Conservation (phyloP, 2,329 filamentous ascomycete genomes). For the Aspergillus ustus region DNA sequence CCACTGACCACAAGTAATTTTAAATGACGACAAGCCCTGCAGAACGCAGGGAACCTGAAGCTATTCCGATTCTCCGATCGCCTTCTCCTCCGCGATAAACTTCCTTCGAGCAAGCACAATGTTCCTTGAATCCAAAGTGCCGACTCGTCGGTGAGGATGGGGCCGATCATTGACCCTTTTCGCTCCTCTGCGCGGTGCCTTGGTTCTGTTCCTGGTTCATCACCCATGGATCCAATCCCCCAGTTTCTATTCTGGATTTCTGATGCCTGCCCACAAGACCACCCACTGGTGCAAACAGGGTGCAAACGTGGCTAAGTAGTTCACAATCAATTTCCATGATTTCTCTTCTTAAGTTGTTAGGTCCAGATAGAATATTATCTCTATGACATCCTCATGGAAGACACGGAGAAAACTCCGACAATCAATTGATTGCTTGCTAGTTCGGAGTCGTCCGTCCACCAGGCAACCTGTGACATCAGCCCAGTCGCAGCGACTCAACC, state of each 20-base stretch:
- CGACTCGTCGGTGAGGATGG: neutral
- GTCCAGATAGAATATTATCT: neutral
- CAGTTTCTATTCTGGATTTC: slow-evolving; percentile 5
- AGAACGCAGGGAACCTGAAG: slow-evolving; percentile 5
- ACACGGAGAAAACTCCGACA: neutral
- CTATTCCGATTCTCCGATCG: neutral
- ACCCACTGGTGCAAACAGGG: neutral
- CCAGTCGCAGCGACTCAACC: slow-evolving; percentile 5
- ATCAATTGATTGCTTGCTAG: neutral
- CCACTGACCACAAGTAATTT: neutral
- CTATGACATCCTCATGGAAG: neutral
- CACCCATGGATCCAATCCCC: slow-evolving; percentile 6
- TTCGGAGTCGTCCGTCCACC: neutral
- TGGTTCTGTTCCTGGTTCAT: slow-evolving; percentile 1
- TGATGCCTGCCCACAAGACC: neutral
- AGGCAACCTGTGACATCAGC: slow-evolving; percentile 14
- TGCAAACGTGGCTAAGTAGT: neutral
- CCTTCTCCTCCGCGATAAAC: neutral
- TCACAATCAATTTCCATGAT: neutral
- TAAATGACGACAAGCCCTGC: slow-evolving; percentile 13
- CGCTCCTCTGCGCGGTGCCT: neutral
- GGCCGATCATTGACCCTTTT: slow-evolving; percentile 5
- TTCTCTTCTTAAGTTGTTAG: neutral
- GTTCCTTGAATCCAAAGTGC: neutral
- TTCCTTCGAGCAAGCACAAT: neutral